These are phyloP conservation scores for Citrus medica DNA, from an alignment of 345 rosid genomes.

Conservation along the genomic window DNA sequence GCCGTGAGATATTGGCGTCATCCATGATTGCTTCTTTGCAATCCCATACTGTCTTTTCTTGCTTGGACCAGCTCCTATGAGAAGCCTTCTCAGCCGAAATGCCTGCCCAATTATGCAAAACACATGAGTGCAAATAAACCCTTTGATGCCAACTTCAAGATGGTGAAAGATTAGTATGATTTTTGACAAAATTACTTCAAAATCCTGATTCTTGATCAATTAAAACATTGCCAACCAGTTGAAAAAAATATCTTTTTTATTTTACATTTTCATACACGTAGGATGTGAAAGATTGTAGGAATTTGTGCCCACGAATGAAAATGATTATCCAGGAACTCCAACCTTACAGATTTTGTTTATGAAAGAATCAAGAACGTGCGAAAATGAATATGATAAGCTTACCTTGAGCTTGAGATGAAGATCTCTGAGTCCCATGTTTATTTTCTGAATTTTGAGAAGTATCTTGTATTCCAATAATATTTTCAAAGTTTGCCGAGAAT, in stretches of 20 bases:
- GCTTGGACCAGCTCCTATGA: constrained; percentile 22
- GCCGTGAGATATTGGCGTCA: constrained; percentile 63
- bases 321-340: not conserved
- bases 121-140: not conserved
- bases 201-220: not conserved
- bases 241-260: not conserved
- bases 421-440: constrained; percentile 45
- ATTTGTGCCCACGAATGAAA: no score
- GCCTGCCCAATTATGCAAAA: constrained; percentile 32
- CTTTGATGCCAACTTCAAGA: not conserved
- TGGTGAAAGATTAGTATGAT: not conserved
- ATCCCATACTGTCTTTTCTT: constrained; percentile 24
- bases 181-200: not conserved
- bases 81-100: constrained; percentile 38
- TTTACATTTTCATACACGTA: not conserved
- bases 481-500: not conserved
- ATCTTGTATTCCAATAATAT: not conserved
- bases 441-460: not conserved
- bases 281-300: not conserved
- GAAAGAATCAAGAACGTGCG: not conserved
- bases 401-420: constrained; percentile 60
- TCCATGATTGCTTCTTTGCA: constrained; percentile 56
- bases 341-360: not conserved
- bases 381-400: constrained; percentile 1
- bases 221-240: not conserved